Conservation (phyloP, 2,329 filamentous ascomycete species). For the Penicillium hordei region DNA sequence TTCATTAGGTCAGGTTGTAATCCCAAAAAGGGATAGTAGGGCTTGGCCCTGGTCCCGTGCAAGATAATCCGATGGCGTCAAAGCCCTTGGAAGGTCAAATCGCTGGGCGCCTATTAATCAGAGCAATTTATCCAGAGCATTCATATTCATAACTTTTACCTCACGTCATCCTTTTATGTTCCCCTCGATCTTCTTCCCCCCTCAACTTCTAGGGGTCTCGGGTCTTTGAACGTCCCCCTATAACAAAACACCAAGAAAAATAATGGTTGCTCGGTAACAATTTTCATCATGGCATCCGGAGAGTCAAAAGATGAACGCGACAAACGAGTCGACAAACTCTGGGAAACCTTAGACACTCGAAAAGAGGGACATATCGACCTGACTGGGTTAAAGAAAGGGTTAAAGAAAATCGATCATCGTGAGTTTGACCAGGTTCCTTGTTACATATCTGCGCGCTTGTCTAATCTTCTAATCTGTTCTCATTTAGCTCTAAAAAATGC, state of each 20-base stretch:
- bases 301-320: slow-evolving; percentile 79
- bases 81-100: slow-evolving; percentile 28
- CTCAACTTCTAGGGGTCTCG: slow-evolving; percentile 3
- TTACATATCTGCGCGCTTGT: slow-evolving; percentile 20
- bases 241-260: slow-evolving; percentile 37
- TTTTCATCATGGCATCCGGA: slow-evolving; percentile 60
- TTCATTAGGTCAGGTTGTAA: slow-evolving; percentile 2
- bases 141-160: slow-evolving; percentile 6
- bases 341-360: slow-evolving; percentile 76
- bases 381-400: slow-evolving; percentile 76
- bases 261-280: slow-evolving; percentile 50
- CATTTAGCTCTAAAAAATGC: slow-evolving; percentile 76
- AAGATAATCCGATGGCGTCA: slow-evolving; percentile 31
- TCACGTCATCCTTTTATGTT: slow-evolving; percentile 26
- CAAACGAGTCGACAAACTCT: slow-evolving; percentile 77
- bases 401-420: slow-evolving; percentile 92
- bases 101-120: slow-evolving; percentile 38
- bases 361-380: slow-evolving; percentile 79
- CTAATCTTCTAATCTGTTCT: slow-evolving; percentile 24
- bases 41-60: slow-evolving; percentile 33
- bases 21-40: slow-evolving; percentile 35
- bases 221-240: neutral
- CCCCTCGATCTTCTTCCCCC: slow-evolving; percentile 17
- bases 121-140: neutral
- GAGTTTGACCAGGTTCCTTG: slow-evolving; percentile 40